Evolutionary conservation across 306 rosid genomes (phyloP), one percentile per base, ranked within the genome.

Genomic region (Castanopsis chinensis): DNA sequence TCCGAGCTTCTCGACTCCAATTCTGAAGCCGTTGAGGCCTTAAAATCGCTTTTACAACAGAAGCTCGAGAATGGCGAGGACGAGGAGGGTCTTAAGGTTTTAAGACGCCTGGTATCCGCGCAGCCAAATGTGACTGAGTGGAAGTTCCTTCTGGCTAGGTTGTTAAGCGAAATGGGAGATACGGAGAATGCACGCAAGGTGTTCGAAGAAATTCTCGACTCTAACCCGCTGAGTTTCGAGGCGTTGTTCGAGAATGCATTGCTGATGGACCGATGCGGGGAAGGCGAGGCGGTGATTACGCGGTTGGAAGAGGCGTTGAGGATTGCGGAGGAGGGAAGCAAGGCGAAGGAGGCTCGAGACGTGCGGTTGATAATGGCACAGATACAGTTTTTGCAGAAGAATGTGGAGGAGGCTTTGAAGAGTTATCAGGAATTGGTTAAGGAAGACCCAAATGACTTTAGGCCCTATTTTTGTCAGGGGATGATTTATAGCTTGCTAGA

Each of bases 401-500:
- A 92, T 53, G 90, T 92, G 12, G 97, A 94, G 5, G 97, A 80
- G 18, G 95, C 99, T 5, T 67, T 94, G 87, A 80, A 55, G 61
- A 77, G 84, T 23, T 94, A 92, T 70, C 75, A 86, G 17, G 78
- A 88, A 58, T 76, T 94, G 64, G 80, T 84, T 0, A 78, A 87
- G 82, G 97, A 94, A 77, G 99, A 94, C 28, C 90, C 99, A 0
- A 78, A 27, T 5, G 99, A 92, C 79, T 92, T 88, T 55, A 83
- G 99, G 78, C 99, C 99, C 4, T 94, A 91, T 74, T 94, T 94
- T 68, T 91, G 97, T 71, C 79, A 89, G 53, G 99, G 97, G 1
- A 86, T 92, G 97, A 90, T 94, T 75, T 94, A 94, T 83, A 91
- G 97, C 59, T 90, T 94, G 91, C 90, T 91, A 49, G 97, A 91